Evolutionary conservation across 2,329 filamentous ascomycete genomes (phyloP).

Genomic region (Herpomyces periplanetae): DNA sequence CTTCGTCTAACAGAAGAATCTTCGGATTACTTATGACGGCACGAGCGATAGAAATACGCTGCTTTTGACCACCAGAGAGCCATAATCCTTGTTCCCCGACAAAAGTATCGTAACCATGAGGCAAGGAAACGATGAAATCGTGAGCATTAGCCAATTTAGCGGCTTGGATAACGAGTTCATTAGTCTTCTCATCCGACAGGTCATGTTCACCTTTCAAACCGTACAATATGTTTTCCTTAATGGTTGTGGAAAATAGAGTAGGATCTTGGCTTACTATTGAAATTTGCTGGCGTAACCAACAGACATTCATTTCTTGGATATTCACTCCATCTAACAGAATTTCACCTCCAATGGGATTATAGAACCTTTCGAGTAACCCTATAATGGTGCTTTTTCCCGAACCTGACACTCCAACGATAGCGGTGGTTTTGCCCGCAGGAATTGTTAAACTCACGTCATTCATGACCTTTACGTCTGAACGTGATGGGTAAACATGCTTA

Average conservation of each 20-base stretch:
- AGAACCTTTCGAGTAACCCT: slow-evolving; percentile 70
- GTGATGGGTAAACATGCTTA: slow-evolving; percentile 74
- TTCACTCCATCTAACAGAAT: slow-evolving; percentile 50
- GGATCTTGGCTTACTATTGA: slow-evolving; percentile 76
- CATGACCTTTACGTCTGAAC: slow-evolving; percentile 65
- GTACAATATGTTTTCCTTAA: slow-evolving; percentile 58
- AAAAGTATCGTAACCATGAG: slow-evolving; percentile 64
- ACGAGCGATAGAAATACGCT: slow-evolving; percentile 71
- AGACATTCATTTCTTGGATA: slow-evolving; percentile 39
- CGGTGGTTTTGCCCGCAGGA: slow-evolving; percentile 63
- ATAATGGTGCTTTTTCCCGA: slow-evolving; percentile 85
- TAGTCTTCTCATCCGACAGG: slow-evolving; percentile 22
- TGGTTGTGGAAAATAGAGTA: slow-evolving; percentile 53
- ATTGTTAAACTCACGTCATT: slow-evolving; percentile 37
- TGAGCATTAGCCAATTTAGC: slow-evolving; percentile 75
- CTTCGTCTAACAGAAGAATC: slow-evolving; percentile 66
- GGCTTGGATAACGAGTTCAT: slow-evolving; percentile 31
- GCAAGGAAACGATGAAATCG: slow-evolving; percentile 44
- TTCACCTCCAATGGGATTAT: slow-evolving; percentile 41
- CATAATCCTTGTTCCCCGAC: slow-evolving; percentile 85
- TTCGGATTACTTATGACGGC: slow-evolving; percentile 69
- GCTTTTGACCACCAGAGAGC: slow-evolving; percentile 76
- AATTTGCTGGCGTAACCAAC: slow-evolving; percentile 70
- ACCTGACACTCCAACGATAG: slow-evolving; percentile 67
- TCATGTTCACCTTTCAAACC: slow-evolving; percentile 46